Evolutionary conservation across 768 basidiomycete genomes (phyloP).

Genomic region (Rhodotorula babjevae): DNA sequence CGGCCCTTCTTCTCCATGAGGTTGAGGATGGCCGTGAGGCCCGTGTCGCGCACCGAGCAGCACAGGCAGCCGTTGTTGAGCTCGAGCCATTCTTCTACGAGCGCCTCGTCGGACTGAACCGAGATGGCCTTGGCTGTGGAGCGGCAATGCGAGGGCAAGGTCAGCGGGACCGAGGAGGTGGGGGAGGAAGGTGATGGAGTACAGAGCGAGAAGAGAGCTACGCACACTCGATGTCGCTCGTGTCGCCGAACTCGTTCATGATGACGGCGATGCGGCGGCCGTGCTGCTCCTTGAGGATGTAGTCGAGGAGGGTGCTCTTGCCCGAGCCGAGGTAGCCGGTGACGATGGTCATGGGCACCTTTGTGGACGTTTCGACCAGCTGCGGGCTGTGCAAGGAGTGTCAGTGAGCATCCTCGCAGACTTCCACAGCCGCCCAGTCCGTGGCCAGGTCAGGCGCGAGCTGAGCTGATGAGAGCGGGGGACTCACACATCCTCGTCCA

Average conservation of each 20-base stretch:
- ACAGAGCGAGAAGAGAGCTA: neutral
- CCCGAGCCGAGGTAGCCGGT: slow-evolving; percentile 88
- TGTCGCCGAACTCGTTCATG: slow-evolving; percentile 71
- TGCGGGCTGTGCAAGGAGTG: neutral
- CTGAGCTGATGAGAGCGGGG: neutral
- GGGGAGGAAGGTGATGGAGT: no score
- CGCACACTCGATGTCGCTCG: slow-evolving; percentile 89
- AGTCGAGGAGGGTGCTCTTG: slow-evolving; percentile 84
- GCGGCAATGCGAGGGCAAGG: neutral
- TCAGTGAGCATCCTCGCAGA: neutral
- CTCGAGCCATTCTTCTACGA: slow-evolving; percentile 81
- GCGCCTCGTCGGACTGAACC: slow-evolving; percentile 56
- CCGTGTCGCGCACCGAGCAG: slow-evolving; percentile 92
- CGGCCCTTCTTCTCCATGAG: slow-evolving; percentile 58
- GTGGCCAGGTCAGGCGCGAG: neutral
- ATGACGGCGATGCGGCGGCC: slow-evolving; percentile 92
- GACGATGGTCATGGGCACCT: slow-evolving; percentile 84
- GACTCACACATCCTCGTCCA: neutral
- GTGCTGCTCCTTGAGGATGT: slow-evolving; percentile 87
- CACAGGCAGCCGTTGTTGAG: slow-evolving; percentile 87
- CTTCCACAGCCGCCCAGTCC: neutral
- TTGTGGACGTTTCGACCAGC: slow-evolving; percentile 4
- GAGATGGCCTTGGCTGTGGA: slow-evolving; percentile 80
- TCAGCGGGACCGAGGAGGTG: neutral
- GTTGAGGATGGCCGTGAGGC: slow-evolving; percentile 74